Conservation (phyloP, 2,329 filamentous ascomycete genomes). For the Hypoxylon sp. region DNA sequence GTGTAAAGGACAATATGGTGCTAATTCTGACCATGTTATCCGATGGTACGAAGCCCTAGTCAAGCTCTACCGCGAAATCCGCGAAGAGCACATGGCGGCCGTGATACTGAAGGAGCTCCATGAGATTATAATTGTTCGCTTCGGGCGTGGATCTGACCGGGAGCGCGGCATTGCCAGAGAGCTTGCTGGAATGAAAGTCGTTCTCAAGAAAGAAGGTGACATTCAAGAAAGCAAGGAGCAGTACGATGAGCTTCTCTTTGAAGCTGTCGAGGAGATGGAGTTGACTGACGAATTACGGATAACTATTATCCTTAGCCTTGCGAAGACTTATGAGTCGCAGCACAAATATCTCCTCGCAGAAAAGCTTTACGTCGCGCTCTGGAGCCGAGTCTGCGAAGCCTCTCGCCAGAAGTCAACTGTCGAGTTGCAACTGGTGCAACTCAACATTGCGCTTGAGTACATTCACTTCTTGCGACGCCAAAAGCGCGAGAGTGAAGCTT, state of each 20-base stretch:
- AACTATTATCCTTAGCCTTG: slow-evolving; percentile 56
- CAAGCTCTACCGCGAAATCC: slow-evolving; percentile 57
- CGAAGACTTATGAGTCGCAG: slow-evolving; percentile 55
- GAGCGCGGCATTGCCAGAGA: slow-evolving; percentile 53
- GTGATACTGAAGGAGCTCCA: slow-evolving; percentile 56
- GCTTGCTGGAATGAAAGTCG: slow-evolving; percentile 56
- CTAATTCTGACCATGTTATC: slow-evolving; percentile 56
- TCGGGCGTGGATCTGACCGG: slow-evolving; percentile 54
- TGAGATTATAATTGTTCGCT: slow-evolving; percentile 54
- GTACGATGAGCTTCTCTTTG: slow-evolving; percentile 56
- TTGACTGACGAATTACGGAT: slow-evolving; percentile 55
- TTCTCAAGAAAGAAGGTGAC: slow-evolving; percentile 50
- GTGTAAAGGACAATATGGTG: slow-evolving; percentile 56
- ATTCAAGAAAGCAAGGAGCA: slow-evolving; percentile 51
- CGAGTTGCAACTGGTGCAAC: slow-evolving; percentile 57
- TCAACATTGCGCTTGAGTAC: slow-evolving; percentile 59
- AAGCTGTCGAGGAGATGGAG: slow-evolving; percentile 56
- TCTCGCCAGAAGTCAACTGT: slow-evolving; percentile 52
- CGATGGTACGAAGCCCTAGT: slow-evolving; percentile 57
- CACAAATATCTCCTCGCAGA: slow-evolving; percentile 56
- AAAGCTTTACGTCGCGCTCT: slow-evolving; percentile 59
- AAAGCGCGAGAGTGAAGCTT: slow-evolving; percentile 56
- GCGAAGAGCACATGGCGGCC: slow-evolving; percentile 55
- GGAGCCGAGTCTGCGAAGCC: slow-evolving; percentile 57
- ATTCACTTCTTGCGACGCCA: slow-evolving; percentile 54